A percentile compares a stretch with the other conserved stretches of the same genome.
Conservation (phyloP, 2,329 filamentous ascomycete species). For the Colletotrichum gigasporum region DNA sequence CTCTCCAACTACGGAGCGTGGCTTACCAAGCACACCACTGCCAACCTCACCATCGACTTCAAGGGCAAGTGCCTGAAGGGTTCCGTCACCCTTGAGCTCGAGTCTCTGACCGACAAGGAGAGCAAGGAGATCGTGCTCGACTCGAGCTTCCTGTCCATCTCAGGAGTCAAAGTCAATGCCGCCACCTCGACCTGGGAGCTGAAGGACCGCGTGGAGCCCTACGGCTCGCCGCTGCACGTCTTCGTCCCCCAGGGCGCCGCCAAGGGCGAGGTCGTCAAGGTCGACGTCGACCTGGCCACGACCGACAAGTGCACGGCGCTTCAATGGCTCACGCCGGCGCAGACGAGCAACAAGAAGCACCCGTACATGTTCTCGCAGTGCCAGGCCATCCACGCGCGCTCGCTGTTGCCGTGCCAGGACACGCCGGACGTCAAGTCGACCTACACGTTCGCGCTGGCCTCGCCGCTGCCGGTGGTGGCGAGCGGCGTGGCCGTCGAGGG, state of each 20-base stretch:
- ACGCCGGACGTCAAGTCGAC: conserved; percentile 98
- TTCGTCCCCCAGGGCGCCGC: conserved; percentile 63
- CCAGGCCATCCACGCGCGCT: conserved; percentile 94
- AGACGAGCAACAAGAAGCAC: conserved; percentile 95
- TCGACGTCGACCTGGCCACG: conserved; percentile 78
- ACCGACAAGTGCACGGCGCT: conserved; percentile 90
- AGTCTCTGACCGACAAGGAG: conserved; percentile 78
- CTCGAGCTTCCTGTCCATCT: conserved; percentile 83
- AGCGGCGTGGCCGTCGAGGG: conserved; percentile 74
- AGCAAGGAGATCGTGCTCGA: conserved; percentile 86
- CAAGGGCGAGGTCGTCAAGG: conserved; percentile 61
- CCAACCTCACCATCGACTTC: conserved; percentile 86
- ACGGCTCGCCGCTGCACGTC: conserved; percentile 76
- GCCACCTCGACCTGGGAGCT: conserved; percentile 73
- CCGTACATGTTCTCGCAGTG: conserved; percentile 99
- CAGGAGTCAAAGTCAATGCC: conserved; percentile 75
- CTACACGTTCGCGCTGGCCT: conserved; percentile 87
- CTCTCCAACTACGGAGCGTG: conserved; percentile 91
- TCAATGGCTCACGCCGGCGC: conserved; percentile 93
- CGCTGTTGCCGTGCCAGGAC: conserved; percentile 96
- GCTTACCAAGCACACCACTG: conserved; percentile 83
- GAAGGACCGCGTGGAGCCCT: conserved; percentile 75
- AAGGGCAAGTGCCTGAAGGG: conserved; percentile 80
- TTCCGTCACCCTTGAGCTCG: conserved; percentile 78
- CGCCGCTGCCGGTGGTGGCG: conserved; percentile 88